These are phyloP conservation scores for Fusarium pseudocircinatum DNA, from an alignment of 2,329 filamentous ascomycete genomes.

Conservation along the genomic window DNA sequence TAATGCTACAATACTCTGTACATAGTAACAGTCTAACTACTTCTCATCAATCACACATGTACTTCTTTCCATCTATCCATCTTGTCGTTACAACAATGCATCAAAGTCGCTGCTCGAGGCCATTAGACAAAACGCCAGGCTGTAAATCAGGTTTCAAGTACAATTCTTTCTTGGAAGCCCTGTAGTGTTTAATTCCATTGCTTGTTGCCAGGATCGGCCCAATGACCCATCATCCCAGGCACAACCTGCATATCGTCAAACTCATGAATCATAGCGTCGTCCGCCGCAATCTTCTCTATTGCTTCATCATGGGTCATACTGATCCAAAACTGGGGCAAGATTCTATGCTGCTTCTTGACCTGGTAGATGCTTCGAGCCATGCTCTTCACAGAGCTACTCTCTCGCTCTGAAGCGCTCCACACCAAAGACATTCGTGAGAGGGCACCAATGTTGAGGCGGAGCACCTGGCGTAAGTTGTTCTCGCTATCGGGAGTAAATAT, in stretches of 20 bases:
- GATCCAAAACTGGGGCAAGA: conserved; percentile 63
- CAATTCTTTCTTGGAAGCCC: neutral
- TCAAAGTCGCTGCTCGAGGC: neutral
- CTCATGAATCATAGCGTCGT: conserved; percentile 68
- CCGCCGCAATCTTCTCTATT: conserved; percentile 63
- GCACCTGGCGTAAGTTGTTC: conserved; percentile 76
- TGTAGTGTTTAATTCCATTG: neutral
- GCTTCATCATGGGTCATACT: conserved; percentile 65
- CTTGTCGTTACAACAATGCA: neutral
- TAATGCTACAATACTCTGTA: neutral
- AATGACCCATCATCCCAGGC: conserved; percentile 31
- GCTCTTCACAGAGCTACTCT: conserved; percentile 77
- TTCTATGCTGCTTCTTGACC: conserved; percentile 65
- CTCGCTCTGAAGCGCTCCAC: conserved; percentile 77
- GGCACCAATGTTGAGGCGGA: conserved; percentile 81
- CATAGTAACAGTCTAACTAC: neutral
- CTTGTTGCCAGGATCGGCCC: neutral
- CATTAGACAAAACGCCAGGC: neutral
- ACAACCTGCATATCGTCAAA: conserved; percentile 55
- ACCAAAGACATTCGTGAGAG: conserved; percentile 74
- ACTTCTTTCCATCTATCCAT: no score
- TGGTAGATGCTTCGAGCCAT: conserved; percentile 81
- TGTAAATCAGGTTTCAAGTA: neutral
- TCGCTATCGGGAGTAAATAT: conserved; percentile 69
- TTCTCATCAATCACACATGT: no score